Evolutionary conservation across 148 eudicot species (phyloP), one percentile per base, ranked within the genome.

Genomic region (Rhododendron vialii): DNA sequence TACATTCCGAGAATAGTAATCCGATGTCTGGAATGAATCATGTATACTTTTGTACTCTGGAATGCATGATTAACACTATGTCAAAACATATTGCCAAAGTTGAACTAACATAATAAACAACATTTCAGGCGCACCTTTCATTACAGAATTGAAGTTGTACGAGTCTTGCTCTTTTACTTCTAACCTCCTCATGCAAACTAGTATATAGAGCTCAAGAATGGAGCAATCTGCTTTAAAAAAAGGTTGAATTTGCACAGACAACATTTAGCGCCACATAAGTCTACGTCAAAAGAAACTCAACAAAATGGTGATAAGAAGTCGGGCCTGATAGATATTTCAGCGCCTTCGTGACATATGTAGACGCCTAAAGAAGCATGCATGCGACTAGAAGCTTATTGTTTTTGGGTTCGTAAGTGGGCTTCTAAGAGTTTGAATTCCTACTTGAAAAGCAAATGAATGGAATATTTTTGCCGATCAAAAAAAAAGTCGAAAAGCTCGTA

Each of bases 151-250:
- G 90, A 96, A 96, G 89, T 96, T 96, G 92, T 91, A 92, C 5
- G 93, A 88, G 63, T 89, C 94, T 81, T 89, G 93, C 88, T 96
- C 99, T 92, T 91, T 94, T 53, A 91, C 88, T 92, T 96, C 99
- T 78, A 96, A 84, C 90, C 98, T 94, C 91, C 92, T 95, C 98
- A 96, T 93, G 88, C 98, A 96, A 74, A 96, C 96, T 85, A 96
- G 88, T 59, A 95, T 88, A 88, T 92, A 95, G 65, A 96, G 94
- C 86, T 95, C 98, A 80, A 96, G 86, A 84, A 93, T 84, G 69
- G 98, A 96, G 89, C 98, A 96, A 89, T 93, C 80, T 77, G 80
- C 80, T 38, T 77, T 17, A 77, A 9, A 55, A 41, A 3, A 77
- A 24, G 47, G 79, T 36, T 36, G 47, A 20, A 75, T 77, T 22